Base-by-base conservation (phyloP, 2,329 filamentous ascomycete species). In the Claviceps arundinis region DNA sequence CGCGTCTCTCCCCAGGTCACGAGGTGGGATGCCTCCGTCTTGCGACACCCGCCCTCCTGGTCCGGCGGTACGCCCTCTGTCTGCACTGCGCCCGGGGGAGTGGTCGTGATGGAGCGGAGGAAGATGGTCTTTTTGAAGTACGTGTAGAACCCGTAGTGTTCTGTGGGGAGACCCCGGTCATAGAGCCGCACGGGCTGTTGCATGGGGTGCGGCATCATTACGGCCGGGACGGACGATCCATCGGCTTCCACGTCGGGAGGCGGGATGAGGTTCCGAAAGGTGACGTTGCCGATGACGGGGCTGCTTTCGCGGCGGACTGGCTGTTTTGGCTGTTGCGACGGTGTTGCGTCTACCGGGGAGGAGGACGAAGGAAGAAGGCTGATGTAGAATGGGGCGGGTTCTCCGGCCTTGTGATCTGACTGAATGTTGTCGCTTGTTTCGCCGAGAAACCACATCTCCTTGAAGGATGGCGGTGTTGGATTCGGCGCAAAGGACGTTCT, bases 101-200 rank as follows among this genome's bases (percentile, higher is more conserved):
- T 68, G 0, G 68, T 67, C 30, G 9, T 34, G 11, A 75, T 69
- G 16, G 80, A 82, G 59, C 82, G 81, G 56, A 95, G 74, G 71
- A 91, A 95, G 56, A 95, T 87, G 8, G 84, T 85, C 57, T 89
- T 87, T 68, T 89, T 83, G 67, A 87, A 97, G 72, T 95, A 94
- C 0, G 80, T 87, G 70, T 95, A 96, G 70, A 96, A 96, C 2
- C 88, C 89, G 66, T 94, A 96, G 68, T 95, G 89, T 65, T 97
- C 91, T 0, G 84, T 84, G 2, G 77, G 71, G 30, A 86, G 73
- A 17, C 86, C 89, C 19, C 89, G 85, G 65, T 97, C 88, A 65
- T 84, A 97, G 1, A 97, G 77, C 1, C 87, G 81, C 13, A 97
- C 73, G 0, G 89, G 91, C 61, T 97, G 93, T 54, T 84, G 80